phyloP scores from a whole-genome alignment of 2,329 filamentous ascomycete species.

The Paracoccidioides brasiliensis region DNA sequence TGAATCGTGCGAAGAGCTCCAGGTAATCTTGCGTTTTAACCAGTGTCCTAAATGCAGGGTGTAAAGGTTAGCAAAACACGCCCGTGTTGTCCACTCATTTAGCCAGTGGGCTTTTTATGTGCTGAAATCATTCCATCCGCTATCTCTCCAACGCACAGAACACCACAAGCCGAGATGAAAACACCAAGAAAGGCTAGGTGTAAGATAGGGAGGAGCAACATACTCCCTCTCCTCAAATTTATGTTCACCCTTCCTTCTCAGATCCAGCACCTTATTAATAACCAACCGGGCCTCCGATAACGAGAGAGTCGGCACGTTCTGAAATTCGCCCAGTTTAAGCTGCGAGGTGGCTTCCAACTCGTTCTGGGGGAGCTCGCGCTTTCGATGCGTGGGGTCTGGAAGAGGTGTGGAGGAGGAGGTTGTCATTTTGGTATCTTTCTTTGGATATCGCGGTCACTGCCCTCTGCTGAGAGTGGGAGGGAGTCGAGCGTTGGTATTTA shows the following conservation, averaged over 20 bases:
- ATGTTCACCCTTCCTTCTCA: conserved; percentile 65
- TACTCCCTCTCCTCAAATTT: conserved; percentile 77
- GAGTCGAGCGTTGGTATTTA: background rate
- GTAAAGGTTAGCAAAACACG: background rate
- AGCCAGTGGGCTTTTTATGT: no score
- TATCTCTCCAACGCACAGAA: background rate
- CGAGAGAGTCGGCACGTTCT: conserved; percentile 80
- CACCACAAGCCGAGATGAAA: conserved; percentile 1
- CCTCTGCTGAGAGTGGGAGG: background rate
- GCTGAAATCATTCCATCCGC: background rate
- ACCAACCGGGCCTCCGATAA: conserved; percentile 85
- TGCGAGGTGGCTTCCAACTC: conserved; percentile 78
- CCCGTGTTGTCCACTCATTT: background rate
- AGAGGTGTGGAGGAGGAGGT: background rate
- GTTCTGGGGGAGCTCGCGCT: conserved; percentile 30
- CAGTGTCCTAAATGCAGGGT: conserved; percentile 42
- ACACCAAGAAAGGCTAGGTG: background rate
- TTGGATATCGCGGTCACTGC: background rate
- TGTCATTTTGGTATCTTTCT: background rate
- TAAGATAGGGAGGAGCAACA: conserved; percentile 17
- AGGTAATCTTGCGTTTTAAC: conserved; percentile 85
- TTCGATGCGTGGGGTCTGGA: conserved; percentile 22
- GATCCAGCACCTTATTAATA: conserved; percentile 75
- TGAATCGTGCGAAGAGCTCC: conserved; percentile 89
- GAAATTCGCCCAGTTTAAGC: conserved; percentile 85